These are phyloP conservation scores for Colletotrichum echinochloae DNA, from an alignment of 2,329 filamentous ascomycete genomes.

Conservation along the genomic window DNA sequence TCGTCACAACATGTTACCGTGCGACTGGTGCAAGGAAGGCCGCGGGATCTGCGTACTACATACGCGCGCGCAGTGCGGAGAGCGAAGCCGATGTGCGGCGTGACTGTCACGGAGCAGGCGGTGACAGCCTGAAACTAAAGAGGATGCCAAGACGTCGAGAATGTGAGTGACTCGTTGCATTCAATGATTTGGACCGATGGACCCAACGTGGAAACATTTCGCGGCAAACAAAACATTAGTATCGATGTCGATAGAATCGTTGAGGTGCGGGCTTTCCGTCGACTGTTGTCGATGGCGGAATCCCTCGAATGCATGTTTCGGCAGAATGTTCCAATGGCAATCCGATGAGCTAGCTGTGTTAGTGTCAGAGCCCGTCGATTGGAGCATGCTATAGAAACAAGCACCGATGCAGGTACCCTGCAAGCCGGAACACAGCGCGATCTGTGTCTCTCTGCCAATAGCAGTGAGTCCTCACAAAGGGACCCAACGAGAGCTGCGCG, in stretches of 20 bases:
- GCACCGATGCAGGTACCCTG: slow-evolving; percentile 37
- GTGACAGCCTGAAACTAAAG: neutral
- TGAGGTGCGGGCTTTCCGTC: slow-evolving; percentile 1
- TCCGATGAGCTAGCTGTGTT: slow-evolving; percentile 16
- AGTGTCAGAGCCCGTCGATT: slow-evolving; percentile 31
- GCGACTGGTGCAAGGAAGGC: slow-evolving; percentile 3
- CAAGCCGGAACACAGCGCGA: slow-evolving; percentile 29
- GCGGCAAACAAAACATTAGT: neutral
- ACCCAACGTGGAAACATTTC: neutral
- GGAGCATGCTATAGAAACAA: slow-evolving; percentile 14
- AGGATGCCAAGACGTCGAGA: neutral
- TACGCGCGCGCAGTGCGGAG: slow-evolving; percentile 12
- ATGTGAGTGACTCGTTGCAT: neutral
- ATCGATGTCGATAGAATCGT: neutral
- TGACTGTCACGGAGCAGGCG: slow-evolving; percentile 9
- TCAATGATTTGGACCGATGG: neutral
- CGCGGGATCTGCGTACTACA: neutral
- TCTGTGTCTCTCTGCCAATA: slow-evolving; percentile 21
- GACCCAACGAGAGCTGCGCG: slow-evolving; percentile 23
- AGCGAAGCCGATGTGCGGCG: slow-evolving; percentile 1
- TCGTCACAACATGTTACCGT: slow-evolving; percentile 19
- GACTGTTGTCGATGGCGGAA: neutral
- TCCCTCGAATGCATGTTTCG: slow-evolving; percentile 3
- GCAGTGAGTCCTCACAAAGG: slow-evolving; percentile 27
- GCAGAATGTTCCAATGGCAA: neutral